A percentile compares a stretch with the other conserved stretches of the same genome.
Evolutionary conservation across 495 filamentous ascomycete genomes (phyloP).

Genomic region (Talaromyces stipitatus): DNA sequence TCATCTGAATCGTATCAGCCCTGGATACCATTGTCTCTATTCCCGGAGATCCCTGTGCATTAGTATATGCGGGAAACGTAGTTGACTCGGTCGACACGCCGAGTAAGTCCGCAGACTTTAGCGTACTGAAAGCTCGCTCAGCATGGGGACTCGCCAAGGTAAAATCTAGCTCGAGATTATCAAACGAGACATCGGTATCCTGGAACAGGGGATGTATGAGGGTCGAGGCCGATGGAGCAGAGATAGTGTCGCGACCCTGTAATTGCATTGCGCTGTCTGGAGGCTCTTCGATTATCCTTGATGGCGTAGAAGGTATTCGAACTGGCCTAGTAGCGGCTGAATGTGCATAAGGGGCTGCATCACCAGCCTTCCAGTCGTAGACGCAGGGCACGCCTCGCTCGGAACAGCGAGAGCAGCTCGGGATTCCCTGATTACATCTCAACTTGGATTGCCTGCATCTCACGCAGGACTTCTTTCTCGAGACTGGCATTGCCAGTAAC

Average conservation of each 20-base stretch:
- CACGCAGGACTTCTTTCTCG: slow-evolving; percentile 5
- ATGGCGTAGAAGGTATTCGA: background rate
- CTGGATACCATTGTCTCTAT: background rate
- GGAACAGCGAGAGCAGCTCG: slow-evolving; percentile 3
- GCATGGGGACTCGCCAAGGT: background rate
- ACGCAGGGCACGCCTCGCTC: slow-evolving; percentile 1
- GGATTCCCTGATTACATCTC: background rate
- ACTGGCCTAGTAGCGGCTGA: background rate
- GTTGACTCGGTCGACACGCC: background rate
- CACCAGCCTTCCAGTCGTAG: background rate
- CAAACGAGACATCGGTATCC: background rate
- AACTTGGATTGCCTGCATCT: slow-evolving; percentile 6
- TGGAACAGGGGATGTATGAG: background rate
- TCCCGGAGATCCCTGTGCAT: background rate
- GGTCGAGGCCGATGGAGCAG: background rate
- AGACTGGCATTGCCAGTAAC: background rate
- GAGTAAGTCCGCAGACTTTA: background rate
- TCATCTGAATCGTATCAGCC: background rate
- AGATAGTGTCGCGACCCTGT: background rate
- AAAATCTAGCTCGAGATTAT: background rate
- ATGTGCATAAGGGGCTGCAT: background rate
- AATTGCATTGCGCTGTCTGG: background rate
- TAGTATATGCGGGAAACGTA: background rate
- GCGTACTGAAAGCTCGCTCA: background rate
- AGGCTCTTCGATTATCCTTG: background rate